Percentiles rank a stretch among this genome's conserved stretches.
Evolutionary conservation across 768 basidiomycete species (phyloP).

Genomic region (Psilocybe azurescens): DNA sequence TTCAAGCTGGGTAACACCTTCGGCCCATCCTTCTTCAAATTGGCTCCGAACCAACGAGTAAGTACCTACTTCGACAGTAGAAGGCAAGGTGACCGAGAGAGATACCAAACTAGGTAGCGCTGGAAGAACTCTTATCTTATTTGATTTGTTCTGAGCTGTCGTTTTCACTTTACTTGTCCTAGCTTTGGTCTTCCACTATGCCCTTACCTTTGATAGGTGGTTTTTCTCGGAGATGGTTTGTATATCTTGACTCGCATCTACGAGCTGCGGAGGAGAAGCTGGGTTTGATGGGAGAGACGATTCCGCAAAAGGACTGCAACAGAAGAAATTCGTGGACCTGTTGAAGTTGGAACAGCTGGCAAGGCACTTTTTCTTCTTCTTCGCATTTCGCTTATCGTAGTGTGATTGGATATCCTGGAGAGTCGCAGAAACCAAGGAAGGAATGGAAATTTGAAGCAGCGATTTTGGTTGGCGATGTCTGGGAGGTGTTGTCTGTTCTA

Average conservation of each 20-base stretch:
- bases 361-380: neutral
- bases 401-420: neutral
- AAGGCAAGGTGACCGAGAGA: slow-evolving; percentile 47
- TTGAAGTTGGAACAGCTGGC: neutral
- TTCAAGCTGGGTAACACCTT: slow-evolving; percentile 59
- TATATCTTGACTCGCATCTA: neutral
- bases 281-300: neutral
- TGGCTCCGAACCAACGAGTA: slow-evolving; percentile 48
- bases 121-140: slow-evolving; percentile 63
- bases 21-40: slow-evolving; percentile 68
- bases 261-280: neutral
- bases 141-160: slow-evolving; percentile 7
- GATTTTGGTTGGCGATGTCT: neutral
- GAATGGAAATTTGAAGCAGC: neutral
- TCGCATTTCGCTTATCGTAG: neutral
- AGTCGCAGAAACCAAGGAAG: neutral
- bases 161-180: neutral
- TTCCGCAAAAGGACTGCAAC: neutral
- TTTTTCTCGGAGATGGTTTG: neutral
- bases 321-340: neutral
- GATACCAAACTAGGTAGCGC: slow-evolving; percentile 53
- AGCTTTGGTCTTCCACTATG: neutral
- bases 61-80: slow-evolving; percentile 34
- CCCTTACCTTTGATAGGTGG: neutral
- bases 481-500: neutral